phyloP scores from a whole-genome alignment of 176 grass and related monocot genomes.

The Zoysia pacifica region DNA sequence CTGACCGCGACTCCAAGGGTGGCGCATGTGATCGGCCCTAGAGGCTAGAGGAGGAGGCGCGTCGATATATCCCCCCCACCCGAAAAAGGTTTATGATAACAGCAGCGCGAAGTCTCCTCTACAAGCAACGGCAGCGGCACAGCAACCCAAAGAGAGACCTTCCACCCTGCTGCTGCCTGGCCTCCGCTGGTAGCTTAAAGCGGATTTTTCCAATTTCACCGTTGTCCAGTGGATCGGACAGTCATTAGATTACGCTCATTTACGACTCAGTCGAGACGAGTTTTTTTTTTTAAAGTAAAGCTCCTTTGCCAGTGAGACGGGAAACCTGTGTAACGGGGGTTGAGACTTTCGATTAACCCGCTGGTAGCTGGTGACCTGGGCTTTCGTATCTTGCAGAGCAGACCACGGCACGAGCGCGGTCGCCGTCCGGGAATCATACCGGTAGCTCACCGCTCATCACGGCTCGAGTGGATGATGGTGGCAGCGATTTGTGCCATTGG shows the following conservation, averaged over 20 bases:
- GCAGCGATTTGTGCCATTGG: not conserved
- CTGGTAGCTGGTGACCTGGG: too few species aligned
- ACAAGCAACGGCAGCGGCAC: not conserved
- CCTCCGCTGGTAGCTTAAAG: too few species aligned
- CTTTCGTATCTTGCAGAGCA: not conserved
- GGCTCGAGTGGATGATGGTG: not conserved
- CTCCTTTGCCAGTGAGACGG: too few species aligned
- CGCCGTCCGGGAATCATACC: not conserved
- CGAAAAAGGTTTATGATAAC: not conserved
- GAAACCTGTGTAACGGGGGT: too few species aligned
- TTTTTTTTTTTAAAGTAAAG: too few species aligned
- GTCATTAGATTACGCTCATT: too few species aligned
- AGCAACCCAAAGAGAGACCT: not conserved
- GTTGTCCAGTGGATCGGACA: too few species aligned
- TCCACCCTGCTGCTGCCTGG: too few species aligned
- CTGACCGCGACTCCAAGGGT: not conserved
- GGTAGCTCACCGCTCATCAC: not conserved
- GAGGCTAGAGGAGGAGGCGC: not conserved
- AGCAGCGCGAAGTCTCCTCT: not conserved
- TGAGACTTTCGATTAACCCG: too few species aligned
- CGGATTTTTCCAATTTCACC: too few species aligned
- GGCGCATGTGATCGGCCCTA: constrained; percentile 6
- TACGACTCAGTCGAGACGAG: too few species aligned
- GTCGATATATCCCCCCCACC: not conserved
- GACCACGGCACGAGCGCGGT: not conserved